Conservation (phyloP, 2,329 filamentous ascomycete species). For the Beauveria varroae region DNA sequence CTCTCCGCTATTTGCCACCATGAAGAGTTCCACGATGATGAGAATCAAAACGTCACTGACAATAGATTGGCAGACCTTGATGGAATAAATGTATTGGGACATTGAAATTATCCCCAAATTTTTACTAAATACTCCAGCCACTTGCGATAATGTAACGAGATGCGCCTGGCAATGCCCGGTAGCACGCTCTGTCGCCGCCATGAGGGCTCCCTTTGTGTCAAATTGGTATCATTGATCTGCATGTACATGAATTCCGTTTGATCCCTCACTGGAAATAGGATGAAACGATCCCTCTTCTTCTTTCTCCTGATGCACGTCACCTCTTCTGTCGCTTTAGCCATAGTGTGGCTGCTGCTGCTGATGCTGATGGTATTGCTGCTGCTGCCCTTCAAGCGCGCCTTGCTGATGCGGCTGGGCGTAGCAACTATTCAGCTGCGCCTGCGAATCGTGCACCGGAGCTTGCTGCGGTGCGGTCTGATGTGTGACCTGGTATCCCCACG, state of each 20-base stretch:
- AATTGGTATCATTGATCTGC: neutral
- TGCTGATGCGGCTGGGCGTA: neutral
- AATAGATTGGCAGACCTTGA: too few relatives aligned
- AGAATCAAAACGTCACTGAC: too few relatives aligned
- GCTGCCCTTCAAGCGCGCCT: neutral
- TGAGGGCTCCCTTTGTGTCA: neutral
- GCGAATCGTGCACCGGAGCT: neutral
- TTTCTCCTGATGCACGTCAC: neutral
- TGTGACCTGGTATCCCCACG: slow-evolving; percentile 6
- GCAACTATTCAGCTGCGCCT: neutral
- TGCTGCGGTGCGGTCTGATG: neutral
- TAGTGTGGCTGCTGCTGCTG: slow-evolving; percentile 5
- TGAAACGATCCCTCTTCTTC: neutral
- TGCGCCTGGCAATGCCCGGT: too few relatives aligned
- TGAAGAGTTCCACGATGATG: too few relatives aligned
- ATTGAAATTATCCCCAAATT: too few relatives aligned
- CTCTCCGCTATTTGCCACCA: too few relatives aligned
- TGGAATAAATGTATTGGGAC: too few relatives aligned
- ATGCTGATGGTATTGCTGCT: neutral
- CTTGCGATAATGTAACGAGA: too few relatives aligned
- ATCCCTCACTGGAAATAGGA: neutral
- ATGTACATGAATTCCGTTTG: too few relatives aligned
- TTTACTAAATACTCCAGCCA: too few relatives aligned
- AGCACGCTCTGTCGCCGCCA: neutral
- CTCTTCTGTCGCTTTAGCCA: neutral